phyloP scores from a whole-genome alignment of 2,329 filamentous ascomycete genomes.

The Pseudogymnoascus sp. region DNA sequence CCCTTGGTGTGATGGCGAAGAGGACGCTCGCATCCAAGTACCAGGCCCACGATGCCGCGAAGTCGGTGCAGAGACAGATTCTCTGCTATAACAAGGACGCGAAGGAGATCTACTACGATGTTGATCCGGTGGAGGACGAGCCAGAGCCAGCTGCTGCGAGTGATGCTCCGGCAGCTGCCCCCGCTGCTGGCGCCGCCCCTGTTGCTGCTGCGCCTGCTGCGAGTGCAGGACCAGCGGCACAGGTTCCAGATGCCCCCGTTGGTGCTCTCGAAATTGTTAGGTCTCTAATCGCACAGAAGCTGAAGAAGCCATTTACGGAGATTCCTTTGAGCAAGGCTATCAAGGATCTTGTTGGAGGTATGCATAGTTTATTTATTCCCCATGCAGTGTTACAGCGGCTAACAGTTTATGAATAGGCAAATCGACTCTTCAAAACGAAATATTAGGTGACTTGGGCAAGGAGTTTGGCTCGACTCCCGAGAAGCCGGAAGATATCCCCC shows the following conservation, averaged over 20 bases:
- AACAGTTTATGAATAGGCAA: conserved; percentile 56
- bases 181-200: conserved; percentile 44
- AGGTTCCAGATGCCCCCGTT: conserved; percentile 80
- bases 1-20: conserved; percentile 94
- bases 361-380: conserved; percentile 32
- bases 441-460: conserved; percentile 93
- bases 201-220: conserved; percentile 52
- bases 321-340: conserved; percentile 93
- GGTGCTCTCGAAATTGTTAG: conserved; percentile 84
- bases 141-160: conserved; percentile 50
- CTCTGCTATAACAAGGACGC: conserved; percentile 99
- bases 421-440: conserved; percentile 97
- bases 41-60: conserved; percentile 95
- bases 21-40: conserved; percentile 94
- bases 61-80: conserved; percentile 93
- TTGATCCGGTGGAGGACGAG: conserved; percentile 90
- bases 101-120: conserved; percentile 99
- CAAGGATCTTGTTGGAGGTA: conserved; percentile 95
- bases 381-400: conserved; percentile 15
- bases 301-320: conserved; percentile 87
- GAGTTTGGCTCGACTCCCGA: conserved; percentile 97
- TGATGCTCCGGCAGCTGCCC: conserved; percentile 33
- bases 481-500: conserved; percentile 93
- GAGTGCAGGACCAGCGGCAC: conserved; percentile 76
- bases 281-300: conserved; percentile 86